Evolutionary conservation across 148 eudicot species (phyloP).

Genomic region (Euryodendron excelsum): DNA sequence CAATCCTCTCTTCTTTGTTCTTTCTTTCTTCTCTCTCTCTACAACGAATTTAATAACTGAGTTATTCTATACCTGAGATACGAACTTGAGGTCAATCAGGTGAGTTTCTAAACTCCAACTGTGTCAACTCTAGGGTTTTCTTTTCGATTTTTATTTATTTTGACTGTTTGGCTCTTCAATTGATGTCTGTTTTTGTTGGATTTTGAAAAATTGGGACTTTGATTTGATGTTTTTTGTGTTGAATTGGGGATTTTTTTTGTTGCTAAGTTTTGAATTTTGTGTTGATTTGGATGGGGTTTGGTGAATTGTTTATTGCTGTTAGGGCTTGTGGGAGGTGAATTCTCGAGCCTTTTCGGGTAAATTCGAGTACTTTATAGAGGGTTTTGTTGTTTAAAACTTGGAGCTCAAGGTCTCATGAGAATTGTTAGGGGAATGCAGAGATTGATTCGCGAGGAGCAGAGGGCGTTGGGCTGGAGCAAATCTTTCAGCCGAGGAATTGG

Average conservation of each 20-base stretch:
- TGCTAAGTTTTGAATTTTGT: conserved; percentile 2
- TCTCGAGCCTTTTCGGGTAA: conserved; percentile 26
- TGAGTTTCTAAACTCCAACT: conserved; percentile 14
- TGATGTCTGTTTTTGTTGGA: neutral
- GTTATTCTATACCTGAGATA: neutral
- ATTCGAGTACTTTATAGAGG: conserved; percentile 34
- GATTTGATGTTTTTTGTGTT: neutral
- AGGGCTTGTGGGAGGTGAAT: conserved; percentile 22
- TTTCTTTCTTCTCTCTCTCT: neutral
- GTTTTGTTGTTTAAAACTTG: conserved; percentile 38
- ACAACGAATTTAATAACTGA: neutral
- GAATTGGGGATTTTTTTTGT: neutral
- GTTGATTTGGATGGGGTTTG: conserved; percentile 12
- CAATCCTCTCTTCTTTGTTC: neutral
- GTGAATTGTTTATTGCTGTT: conserved; percentile 16
- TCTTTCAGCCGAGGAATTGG: conserved; percentile 62
- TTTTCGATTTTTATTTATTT: neutral
- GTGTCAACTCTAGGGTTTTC: conserved; percentile 2
- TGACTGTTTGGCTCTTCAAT: neutral
- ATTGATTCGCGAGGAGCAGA: conserved; percentile 49
- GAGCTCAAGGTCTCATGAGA: conserved; percentile 88
- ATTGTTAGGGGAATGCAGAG: conserved; percentile 99
- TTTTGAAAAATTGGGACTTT: neutral
- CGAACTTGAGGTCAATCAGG: conserved; percentile 23
- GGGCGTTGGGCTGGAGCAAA: conserved; percentile 51